Conservation (phyloP, 805 yeast genomes). For the Pichia phayaonensis region DNA sequence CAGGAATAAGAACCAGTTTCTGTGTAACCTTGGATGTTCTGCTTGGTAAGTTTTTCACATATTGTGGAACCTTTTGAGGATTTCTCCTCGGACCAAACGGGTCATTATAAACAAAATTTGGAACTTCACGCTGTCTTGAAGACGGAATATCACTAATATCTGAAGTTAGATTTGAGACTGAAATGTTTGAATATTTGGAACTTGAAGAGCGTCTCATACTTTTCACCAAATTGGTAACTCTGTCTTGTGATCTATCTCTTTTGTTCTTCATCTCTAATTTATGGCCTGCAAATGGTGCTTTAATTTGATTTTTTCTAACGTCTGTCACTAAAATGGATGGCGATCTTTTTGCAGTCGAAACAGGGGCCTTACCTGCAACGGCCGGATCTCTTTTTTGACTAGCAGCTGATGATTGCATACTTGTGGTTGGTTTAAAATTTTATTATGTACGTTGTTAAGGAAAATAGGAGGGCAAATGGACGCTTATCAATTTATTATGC, state of each 20-base stretch:
- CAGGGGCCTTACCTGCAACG: conserved; percentile 2
- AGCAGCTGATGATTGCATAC: not conserved
- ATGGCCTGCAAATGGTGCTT: conserved; percentile 78
- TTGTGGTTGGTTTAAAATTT: not conserved
- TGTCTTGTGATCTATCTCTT: conserved; percentile 11
- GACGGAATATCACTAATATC: conserved; percentile 85
- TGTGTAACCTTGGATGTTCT: conserved; percentile 84
- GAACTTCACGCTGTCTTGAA: conserved; percentile 37
- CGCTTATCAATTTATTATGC: too few relatives aligned
- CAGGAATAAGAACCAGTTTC: conserved; percentile 81
- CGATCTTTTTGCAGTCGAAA: conserved; percentile 68
- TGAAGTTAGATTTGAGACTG: conserved; percentile 71
- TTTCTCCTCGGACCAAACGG: conserved; percentile 16
- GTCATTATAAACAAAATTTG: conserved; percentile 15
- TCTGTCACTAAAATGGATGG: conserved; percentile 94
- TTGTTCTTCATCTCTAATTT: conserved; percentile 20
- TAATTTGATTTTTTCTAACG: conserved; percentile 49
- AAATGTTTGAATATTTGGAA: conserved; percentile 61
- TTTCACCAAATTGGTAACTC: conserved; percentile 8
- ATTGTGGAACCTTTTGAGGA: conserved; percentile 33
- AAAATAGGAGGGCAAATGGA: too few relatives aligned
- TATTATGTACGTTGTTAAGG: too few relatives aligned
- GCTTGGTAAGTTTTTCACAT: conserved; percentile 50
- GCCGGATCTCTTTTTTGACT: not conserved
- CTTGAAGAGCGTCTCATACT: conserved; percentile 17